Evolutionary conservation across 257 asterid genomes (phyloP), one percentile per base, ranked within the genome.

Genomic region (Mentha longifolia): DNA sequence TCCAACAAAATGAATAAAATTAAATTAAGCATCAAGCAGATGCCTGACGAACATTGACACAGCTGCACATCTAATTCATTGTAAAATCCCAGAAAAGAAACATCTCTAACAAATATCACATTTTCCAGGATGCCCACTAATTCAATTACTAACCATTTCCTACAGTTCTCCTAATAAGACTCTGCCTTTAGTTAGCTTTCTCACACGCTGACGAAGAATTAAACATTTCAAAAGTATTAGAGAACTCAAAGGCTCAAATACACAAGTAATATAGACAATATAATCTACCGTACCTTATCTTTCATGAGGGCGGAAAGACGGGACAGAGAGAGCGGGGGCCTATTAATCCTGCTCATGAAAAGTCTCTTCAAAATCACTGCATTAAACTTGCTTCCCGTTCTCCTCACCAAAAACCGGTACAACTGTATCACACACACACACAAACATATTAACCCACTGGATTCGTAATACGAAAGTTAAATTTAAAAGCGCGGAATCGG

Each of bases 341-440:
- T 91, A 81, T 94, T 94, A 37, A 86, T 77, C 87, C 86, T 89
- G 78, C 99, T 94, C 99, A 89, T 91, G 74, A 91, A 91, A 6
- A 94, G 78, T 66, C 99, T 85, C 86, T 91, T 94, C 84, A 94
- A 58, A 22, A 94, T 71, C 69, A 91, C 97, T 3, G 89, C 95
- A 74, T 91, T 86, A 76, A 94, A 94, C 67, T 82, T 87, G 86
- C 97, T 89, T 0, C 87, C 96, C 65, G 98, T 86, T 72, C 98
- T 94, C 85, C 98, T 85, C 70, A 88, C 92, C 68, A 94, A 79
- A 74, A 94, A 94, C 2, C 96, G 89, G 78, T 94, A 94, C 78
- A 94, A 17, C 96, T 89, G 79, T 16, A 61, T 19, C 12, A 71
- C 46, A 60, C 28, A 72, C 5, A 50, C 19, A n/a, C 9, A 63